phyloP scores from a whole-genome alignment of 1,139 yeast genomes.

The Saccharomyces pastorianus region DNA sequence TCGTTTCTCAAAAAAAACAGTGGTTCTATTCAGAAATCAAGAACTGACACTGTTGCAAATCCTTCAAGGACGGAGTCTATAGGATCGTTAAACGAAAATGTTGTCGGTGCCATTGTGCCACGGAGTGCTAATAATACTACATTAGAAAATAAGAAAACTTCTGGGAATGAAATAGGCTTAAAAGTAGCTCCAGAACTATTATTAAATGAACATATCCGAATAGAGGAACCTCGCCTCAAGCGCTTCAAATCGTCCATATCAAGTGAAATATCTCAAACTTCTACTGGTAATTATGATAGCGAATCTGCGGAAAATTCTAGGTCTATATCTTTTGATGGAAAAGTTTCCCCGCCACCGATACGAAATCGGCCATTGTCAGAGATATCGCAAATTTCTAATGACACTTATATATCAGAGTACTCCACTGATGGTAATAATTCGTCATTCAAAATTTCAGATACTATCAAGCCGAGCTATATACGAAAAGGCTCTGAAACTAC shows the following conservation, averaged over 20 bases:
- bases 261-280: constrained; percentile 23
- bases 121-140: neutral
- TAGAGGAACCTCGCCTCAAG: constrained; percentile 16
- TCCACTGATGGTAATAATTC: constrained; percentile 32
- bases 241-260: constrained; percentile 25
- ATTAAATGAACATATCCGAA: constrained; percentile 1
- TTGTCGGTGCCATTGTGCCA: neutral
- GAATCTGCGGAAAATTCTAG: constrained; percentile 12
- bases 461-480: constrained; percentile 9
- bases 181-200: neutral
- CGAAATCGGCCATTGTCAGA: constrained; percentile 56
- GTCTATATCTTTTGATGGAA: constrained; percentile 10
- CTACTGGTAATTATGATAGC: constrained; percentile 18
- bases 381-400: constrained; percentile 56
- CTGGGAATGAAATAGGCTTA: constrained; percentile 3
- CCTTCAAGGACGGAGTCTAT: neutral
- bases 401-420: constrained; percentile 38
- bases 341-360: constrained; percentile 11
- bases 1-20: neutral
- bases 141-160: neutral
- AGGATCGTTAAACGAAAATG: neutral
- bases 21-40: neutral
- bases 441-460: constrained; percentile 17
- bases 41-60: neutral
- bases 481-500: constrained; percentile 11